Conservation (phyloP, 305 asterid genomes). For the Salvia sclarea region DNA sequence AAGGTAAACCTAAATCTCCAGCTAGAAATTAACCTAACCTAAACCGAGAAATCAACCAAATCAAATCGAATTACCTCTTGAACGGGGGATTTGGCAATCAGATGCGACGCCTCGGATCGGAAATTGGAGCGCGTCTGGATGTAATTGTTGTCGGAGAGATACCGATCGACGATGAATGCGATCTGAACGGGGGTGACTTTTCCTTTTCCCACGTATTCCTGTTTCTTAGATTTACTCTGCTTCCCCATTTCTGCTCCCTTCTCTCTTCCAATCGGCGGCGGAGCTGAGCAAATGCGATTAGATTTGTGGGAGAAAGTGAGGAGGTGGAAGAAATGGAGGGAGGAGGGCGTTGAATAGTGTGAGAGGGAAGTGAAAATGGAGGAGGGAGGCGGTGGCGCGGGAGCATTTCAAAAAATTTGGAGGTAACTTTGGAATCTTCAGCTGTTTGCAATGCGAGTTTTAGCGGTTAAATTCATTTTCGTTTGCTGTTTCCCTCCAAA, state of each 20-base stretch:
- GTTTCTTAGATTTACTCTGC: conserved; percentile 57
- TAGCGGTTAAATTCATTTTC: conserved; percentile 36
- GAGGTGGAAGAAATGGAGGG: background rate
- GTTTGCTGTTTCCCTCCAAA: conserved; percentile 49
- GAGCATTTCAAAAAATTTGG: conserved; percentile 47
- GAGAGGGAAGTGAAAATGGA: conserved; percentile 21
- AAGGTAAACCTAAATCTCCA: background rate
- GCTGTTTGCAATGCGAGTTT: background rate
- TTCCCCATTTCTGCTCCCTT: conserved; percentile 49
- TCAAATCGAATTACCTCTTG: conserved; percentile 53
- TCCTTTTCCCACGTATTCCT: conserved; percentile 69
- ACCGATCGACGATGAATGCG: conserved; percentile 97
- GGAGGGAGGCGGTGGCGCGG: conserved; percentile 42
- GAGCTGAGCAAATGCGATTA: conserved; percentile 21
- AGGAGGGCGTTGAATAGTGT: background rate
- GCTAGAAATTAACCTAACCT: background rate
- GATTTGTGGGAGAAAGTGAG: background rate
- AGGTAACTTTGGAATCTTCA: conserved; percentile 23
- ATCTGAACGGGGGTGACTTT: conserved; percentile 80
- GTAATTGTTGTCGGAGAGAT: conserved; percentile 67
- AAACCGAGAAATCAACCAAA: background rate
- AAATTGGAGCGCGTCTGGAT: conserved; percentile 57
- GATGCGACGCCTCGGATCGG: conserved; percentile 78
- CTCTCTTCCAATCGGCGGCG: conserved; percentile 4
- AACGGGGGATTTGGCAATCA: conserved; percentile 69